phyloP scores from a whole-genome alignment of 495 filamentous ascomycete species.

The Penicillium silybi region DNA sequence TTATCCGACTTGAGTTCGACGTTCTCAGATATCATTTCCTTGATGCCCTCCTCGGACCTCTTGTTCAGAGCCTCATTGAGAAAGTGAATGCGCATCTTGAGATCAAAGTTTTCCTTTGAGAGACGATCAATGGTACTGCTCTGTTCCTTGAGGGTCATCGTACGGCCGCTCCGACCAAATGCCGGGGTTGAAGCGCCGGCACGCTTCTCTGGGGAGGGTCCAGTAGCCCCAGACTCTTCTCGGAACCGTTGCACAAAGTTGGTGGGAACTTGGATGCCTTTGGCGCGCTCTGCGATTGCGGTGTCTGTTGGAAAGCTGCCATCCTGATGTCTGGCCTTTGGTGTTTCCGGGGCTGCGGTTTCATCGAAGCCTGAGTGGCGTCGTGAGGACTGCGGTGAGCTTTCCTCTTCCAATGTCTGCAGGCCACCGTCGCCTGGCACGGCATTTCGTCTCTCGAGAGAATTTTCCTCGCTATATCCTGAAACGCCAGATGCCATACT shows the following conservation, averaged over 20 bases:
- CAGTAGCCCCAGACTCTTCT: slow-evolving; percentile 52
- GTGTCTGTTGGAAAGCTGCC: slow-evolving; percentile 77
- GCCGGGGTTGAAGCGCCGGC: slow-evolving; percentile 47
- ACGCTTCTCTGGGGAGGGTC: slow-evolving; percentile 52
- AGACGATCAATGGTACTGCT: slow-evolving; percentile 93
- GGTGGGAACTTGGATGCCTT: slow-evolving; percentile 84
- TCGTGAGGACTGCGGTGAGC: slow-evolving; percentile 34
- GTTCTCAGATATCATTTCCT: slow-evolving; percentile 96
- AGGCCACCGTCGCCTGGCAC: slow-evolving; percentile 50
- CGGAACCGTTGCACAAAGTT: slow-evolving; percentile 82
- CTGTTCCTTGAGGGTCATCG: slow-evolving; percentile 92
- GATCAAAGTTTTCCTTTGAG: slow-evolving; percentile 90
- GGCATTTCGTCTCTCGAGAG: slow-evolving; percentile 35
- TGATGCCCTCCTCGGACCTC: slow-evolving; percentile 91
- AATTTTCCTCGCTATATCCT: slow-evolving; percentile 60
- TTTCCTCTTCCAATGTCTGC: slow-evolving; percentile 59
- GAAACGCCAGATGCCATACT: slow-evolving; percentile 94
- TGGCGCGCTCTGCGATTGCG: slow-evolving; percentile 79
- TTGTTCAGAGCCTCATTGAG: slow-evolving; percentile 89
- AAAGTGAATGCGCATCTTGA: slow-evolving; percentile 97
- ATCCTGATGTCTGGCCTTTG: slow-evolving; percentile 46
- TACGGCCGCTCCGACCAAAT: slow-evolving; percentile 63
- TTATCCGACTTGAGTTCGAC: slow-evolving; percentile 90
- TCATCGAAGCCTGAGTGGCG: slow-evolving; percentile 28
- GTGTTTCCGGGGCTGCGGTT: slow-evolving; percentile 33